These are phyloP conservation scores for Heritiera fomes DNA, from an alignment of 345 rosid species.

Conservation along the genomic window DNA sequence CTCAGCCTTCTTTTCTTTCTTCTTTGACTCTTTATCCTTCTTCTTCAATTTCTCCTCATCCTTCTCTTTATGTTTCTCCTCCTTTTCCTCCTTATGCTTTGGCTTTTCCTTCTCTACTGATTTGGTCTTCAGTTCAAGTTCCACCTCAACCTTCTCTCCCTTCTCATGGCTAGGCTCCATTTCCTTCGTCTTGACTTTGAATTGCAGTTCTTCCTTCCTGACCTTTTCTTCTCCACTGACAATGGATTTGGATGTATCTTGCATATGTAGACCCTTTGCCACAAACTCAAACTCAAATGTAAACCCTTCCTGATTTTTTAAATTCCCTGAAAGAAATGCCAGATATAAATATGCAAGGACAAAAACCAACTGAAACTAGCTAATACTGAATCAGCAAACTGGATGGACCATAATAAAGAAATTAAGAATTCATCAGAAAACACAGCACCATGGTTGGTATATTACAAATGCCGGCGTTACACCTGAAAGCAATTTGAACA, in stretches of 20 bases:
- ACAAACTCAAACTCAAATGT: constrained; percentile 24
- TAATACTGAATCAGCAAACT: background rate
- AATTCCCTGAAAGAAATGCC: constrained; percentile 25
- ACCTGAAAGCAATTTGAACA: background rate
- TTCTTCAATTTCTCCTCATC: constrained; percentile 35
- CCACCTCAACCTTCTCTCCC: constrained; percentile 34
- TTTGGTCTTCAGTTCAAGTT: constrained; percentile 60
- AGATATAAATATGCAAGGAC: background rate
- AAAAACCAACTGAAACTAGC: background rate
- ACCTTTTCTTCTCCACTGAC: constrained; percentile 37
- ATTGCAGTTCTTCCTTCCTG: constrained; percentile 55
- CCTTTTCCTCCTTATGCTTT: constrained; percentile 19
- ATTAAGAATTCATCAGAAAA: background rate
- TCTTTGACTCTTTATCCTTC: constrained; percentile 24
- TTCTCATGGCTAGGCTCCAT: constrained; percentile 22
- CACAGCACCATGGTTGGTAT: background rate
- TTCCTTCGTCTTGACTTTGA: constrained; percentile 54
- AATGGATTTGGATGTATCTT: constrained; percentile 34
- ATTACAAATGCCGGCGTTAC: background rate
- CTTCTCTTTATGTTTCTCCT: constrained; percentile 24
- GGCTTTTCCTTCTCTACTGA: constrained; percentile 54
- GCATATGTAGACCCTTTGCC: constrained; percentile 25
- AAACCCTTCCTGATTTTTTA: constrained; percentile 23
- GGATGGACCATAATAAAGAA: background rate
- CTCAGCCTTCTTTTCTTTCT: constrained; percentile 5